Base-by-base conservation (phyloP, 2,329 filamentous ascomycete species). In the Penicillium sp. region DNA sequence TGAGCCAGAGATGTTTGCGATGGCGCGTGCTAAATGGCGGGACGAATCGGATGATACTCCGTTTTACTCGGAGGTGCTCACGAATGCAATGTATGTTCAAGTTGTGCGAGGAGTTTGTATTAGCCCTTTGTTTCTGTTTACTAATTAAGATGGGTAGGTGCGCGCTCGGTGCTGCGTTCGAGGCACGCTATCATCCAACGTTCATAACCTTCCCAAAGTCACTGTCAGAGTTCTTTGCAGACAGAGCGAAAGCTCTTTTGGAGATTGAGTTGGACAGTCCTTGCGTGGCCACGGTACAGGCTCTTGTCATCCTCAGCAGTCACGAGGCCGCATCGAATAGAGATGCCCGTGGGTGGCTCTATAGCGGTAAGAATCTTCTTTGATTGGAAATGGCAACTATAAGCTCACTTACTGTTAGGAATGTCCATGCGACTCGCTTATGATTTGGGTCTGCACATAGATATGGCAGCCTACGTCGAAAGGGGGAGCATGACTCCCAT, bases 261-360 rank as follows among this genome's bases (percentile, higher is more conserved):
- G 77, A 80, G 40, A 72, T 78, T 4, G 77, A 80, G 57, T 63
- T 80, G 14, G 77, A 79, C 56, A 73, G 68, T 24, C 78, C 78
- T 1, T 75, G 71, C 45, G 68, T 80, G n/a, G 75, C 77, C 4
- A 80, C 77, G 3, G 73, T 77, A 7, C 78, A 80, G 54, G 74
- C 77, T 1, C 66, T 80, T 43, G 71, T 77, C 2, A 68, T 80
- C 16, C 64, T 80, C 47, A 77, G 76, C 42, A 71, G 68, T 16
- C 72, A 75, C 35, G 78, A 80, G 59, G 73, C 72, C 3, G 75
- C 74, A 6, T 73, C 68, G 20, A 74, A 71, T 16, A 70, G 76
- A 11, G 76, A 77, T 57, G 72, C 76, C 16, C 70, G 77, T 5
- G 76, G 75, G 18, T 79, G 77, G 77, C 62, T 79, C 2, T 79